Base-by-base conservation (phyloP, 2,329 filamentous ascomycete genomes). In the Coniochaeta sp. region DNA sequence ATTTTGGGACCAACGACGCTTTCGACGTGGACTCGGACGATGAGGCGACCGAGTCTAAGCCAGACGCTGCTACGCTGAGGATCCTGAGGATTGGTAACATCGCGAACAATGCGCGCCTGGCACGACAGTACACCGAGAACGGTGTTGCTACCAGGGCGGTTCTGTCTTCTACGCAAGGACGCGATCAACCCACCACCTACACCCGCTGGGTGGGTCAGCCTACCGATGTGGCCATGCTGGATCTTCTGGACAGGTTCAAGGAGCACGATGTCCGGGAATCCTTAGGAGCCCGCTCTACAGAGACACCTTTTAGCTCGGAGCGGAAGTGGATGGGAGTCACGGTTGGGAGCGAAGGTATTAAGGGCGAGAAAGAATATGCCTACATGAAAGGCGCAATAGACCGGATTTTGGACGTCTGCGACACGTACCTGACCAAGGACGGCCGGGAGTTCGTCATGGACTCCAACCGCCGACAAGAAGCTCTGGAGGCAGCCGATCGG, bases 321-420 rank as follows among this genome's bases (percentile, higher is more conserved):
- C 82, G 92, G 52, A 99, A 99, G 69, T 99, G 92, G 92, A 99
- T 99, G 95, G 95, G 95, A 30, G 91, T 96, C 26, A 87, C 91
- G 2, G 88, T 96, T 59, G 83, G 83, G 40, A 73, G 76, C 20
- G 77, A 82, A 47, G 75, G 75, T 26, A 71, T 74, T 27, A 76
- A 74, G 53, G 72, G 74, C 51, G 84, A 87, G 32, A 83, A 84
- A 55, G 89, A 95, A 61, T 85, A 90, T 58, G 91, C 90, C 1
- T 99, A 97, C 66, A 89, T 97, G 73, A 99, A 99, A 66, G 95
- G 94, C 28, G 89, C 94, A 30, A 77, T 97, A 35, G 94, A 99
- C 68, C 87, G 86, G 66, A 81, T 99, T 20, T 72, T 99, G 6
- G 83, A 83, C 52, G 83, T 89, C 49, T 99, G 92, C 63, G 91